Conservation (phyloP, 495 filamentous ascomycete genomes). For the Penicillium salamii region DNA sequence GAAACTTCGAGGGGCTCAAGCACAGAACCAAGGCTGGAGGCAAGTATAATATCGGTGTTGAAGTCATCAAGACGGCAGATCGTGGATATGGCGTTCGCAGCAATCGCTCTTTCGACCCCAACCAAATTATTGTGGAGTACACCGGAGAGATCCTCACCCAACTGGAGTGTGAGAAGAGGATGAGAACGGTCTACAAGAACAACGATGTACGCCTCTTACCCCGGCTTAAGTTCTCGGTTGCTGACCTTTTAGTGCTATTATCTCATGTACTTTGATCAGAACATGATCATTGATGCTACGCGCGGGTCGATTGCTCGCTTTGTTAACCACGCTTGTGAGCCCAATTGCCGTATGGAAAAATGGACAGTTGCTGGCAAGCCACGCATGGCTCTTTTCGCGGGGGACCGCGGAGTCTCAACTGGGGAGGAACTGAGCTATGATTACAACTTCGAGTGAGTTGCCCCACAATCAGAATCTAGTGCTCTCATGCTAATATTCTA, state of each 20-base stretch:
- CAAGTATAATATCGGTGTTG: slow-evolving; percentile 86
- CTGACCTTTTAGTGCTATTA: slow-evolving; percentile 75
- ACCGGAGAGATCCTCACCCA: slow-evolving; percentile 96
- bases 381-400: slow-evolving; percentile 95
- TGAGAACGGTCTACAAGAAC: slow-evolving; percentile 88
- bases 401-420: slow-evolving; percentile 82
- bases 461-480: background rate
- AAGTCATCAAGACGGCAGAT: slow-evolving; percentile 86
- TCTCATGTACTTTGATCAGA: slow-evolving; percentile 95
- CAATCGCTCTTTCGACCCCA: slow-evolving; percentile 80
- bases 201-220: slow-evolving; percentile 63
- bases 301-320: slow-evolving; percentile 94
- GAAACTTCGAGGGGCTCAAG: slow-evolving; percentile 77
- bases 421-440: slow-evolving; percentile 98
- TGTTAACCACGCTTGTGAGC: slow-evolving; percentile 95
- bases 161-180: slow-evolving; percentile 85
- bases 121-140: slow-evolving; percentile 98
- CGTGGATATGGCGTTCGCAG: slow-evolving; percentile 88
- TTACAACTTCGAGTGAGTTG: slow-evolving; percentile 86
- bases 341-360: slow-evolving; percentile 97
- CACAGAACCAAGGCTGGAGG: slow-evolving; percentile 72
- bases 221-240: background rate
- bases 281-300: slow-evolving; percentile 98
- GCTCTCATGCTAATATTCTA: slow-evolving; percentile 10
- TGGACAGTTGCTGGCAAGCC: slow-evolving; percentile 95